These are phyloP conservation scores for Zychaea mexicana DNA, from an alignment of 371 early-diverging fungal genomes.

Conservation along the genomic window DNA sequence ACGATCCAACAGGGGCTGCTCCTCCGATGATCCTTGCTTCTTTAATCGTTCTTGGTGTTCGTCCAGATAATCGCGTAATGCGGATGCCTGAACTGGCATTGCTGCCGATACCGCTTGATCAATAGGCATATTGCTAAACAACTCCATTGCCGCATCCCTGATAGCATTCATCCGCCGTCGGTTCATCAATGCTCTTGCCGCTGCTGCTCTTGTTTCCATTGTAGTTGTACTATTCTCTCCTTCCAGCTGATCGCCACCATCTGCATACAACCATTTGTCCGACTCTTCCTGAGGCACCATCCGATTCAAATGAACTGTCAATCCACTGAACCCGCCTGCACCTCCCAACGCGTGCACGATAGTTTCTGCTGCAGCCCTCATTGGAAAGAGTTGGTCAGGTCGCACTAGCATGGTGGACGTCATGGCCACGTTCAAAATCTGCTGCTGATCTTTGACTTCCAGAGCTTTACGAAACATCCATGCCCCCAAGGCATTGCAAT, in stretches of 20 bases:
- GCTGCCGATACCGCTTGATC: constrained; percentile 31
- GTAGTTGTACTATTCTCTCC: not conserved
- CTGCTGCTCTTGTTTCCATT: not conserved
- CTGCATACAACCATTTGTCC: not conserved
- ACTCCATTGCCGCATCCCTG: constrained; percentile 22
- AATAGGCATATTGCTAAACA: constrained; percentile 33
- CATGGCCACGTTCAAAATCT: constrained; percentile 1
- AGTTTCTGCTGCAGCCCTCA: constrained; percentile 1
- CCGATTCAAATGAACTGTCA: constrained; percentile 2
- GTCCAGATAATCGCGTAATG: constrained; percentile 6
- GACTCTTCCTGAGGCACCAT: not conserved
- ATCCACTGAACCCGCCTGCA: not conserved
- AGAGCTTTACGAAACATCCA: constrained; percentile 1
- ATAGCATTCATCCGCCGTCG: not conserved
- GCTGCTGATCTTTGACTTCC: not conserved
- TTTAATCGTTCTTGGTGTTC: not conserved
- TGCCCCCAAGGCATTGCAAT: not conserved
- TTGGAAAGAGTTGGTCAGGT: constrained; percentile 9
- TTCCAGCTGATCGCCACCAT: not conserved
- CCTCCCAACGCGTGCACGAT: constrained; percentile 17
- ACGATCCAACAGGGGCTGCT: not conserved
- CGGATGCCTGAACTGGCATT: constrained; percentile 22
- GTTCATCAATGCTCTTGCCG: constrained; percentile 9
- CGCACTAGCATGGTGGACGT: not conserved
- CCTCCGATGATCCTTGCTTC: not conserved